Evolutionary conservation across 2,329 filamentous ascomycete species (phyloP), one percentile per base, ranked within the genome.

Genomic region (Diplodia corticola): DNA sequence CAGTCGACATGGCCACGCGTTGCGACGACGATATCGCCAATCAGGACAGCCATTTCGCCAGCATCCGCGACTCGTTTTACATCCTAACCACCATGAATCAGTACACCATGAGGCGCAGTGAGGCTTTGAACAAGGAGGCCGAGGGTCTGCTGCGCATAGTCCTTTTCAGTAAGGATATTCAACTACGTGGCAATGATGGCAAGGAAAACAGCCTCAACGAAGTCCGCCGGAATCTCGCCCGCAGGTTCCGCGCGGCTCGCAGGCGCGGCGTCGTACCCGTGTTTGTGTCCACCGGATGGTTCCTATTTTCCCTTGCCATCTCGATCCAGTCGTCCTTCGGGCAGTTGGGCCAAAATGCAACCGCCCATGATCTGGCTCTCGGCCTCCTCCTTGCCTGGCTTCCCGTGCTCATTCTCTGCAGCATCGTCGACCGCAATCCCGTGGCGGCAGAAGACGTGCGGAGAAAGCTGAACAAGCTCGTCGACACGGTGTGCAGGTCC

Each of bases 381-480:
- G 81, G 81, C 3, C 70, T 81, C 37, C 64, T 83, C 4, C 72
- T 82, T 4, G 75, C 78, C 5, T 83, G 81, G 81, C 73, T 83
- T 2, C 81, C 81, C 0, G 72, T 82, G 7, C 69, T 83, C 6
- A 79, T 83, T 37, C 71, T 81, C 44, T 75, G 77, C 46, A 78
- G 76, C 1, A 82, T 83, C 26, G 75, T 82, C 3, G 81, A 83
- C 66, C 76, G 81, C 17, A 83, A 83, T 63, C 80, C 79, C 1
- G 76, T 79, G 1, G 78, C 80, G 4, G 71, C 79, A 5, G 77
- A 80, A 35, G 73, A 78, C 17, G 78, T 81, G 13, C 72, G 75
- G 2, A 70, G 70, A 24, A 78, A 78, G 61, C 69, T 81, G 2
- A 82, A 81, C 67, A 70, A 72, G 2, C 67, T 81, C 10, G 70